Base-by-base conservation (phyloP, 2,329 filamentous ascomycete genomes). In the Tetracladium maxilliforme region DNA sequence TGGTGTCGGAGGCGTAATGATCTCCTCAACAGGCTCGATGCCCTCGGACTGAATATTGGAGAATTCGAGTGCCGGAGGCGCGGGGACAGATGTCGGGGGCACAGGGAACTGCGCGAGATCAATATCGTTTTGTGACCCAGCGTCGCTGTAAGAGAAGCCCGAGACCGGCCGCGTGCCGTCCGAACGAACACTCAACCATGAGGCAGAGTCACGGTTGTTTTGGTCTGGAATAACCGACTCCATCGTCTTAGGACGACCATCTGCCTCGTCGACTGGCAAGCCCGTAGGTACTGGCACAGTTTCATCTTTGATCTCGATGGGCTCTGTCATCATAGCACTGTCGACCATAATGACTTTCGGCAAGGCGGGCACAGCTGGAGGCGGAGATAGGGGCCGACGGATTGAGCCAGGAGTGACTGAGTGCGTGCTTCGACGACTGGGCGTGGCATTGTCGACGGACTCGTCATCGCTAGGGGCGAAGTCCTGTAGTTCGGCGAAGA, bases 401-500 rank as follows among this genome's bases (percentile, higher is more conserved):
- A 22, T 42, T 8, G 64, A 68, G 14, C 48, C 56, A 13, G 64
- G 62, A 6, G 62, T 66, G 21, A 49, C 38, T 11, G 36, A 57
- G 56, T 19, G 45, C 49, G 53, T 39, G 30, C 56, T 58, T 21
- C 52, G 47, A 19, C 58, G 56, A 33, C 60, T 65, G 14, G 70
- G 70, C 16, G 68, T 73, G 14, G 54, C 62, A n/a, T n/a, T n/a
- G 11, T 57, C 58, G 15, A 52, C 42, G 30, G 51, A 58, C 27
- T 78, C 74, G 33, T 77, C 75, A 33, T 82, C 80, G 37, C 78
- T 76, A 34, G 43, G 58, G 29, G 71, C 70, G 32, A 70, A 76
- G 36, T 83, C 81, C 26, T 79, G 82, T 21, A 98, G 64, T 49
- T 98, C 90, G 20, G 84, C 84, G 45, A 90, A 92, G 25, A 98